Percentiles rank a stretch among this genome's conserved stretches.
Conservation (phyloP, 1,139 yeast species). For the Diutina ranongensis region DNA sequence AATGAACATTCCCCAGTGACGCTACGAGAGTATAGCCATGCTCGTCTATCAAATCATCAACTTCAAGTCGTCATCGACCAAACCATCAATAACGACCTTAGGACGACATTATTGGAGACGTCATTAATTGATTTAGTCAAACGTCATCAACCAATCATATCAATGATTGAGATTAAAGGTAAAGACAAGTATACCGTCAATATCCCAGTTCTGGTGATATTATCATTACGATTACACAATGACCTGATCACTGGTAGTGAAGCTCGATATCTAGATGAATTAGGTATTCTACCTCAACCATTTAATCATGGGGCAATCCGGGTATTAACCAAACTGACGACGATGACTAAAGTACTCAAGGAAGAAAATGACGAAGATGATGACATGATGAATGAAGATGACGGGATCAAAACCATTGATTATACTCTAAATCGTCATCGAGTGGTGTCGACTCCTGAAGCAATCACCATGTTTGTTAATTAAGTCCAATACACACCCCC, state of each 20-base stretch:
- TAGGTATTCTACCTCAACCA: background rate
- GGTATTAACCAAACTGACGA: background rate
- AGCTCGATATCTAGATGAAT: background rate
- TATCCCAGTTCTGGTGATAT: background rate
- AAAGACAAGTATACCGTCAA: background rate
- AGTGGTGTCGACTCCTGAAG: background rate
- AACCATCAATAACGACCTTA: background rate
- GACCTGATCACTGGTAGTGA: background rate
- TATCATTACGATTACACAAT: background rate
- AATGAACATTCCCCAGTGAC: conserved; percentile 4
- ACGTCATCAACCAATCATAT: background rate
- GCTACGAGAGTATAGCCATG: background rate
- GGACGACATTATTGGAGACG: background rate
- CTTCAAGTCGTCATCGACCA: background rate
- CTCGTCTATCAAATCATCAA: background rate
- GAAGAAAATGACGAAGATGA: background rate
- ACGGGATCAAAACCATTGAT: background rate
- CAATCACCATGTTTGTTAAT: background rate
- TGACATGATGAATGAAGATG: no score
- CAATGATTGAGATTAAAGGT: background rate
- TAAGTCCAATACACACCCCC: background rate
- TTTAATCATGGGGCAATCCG: background rate
- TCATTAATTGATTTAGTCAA: background rate
- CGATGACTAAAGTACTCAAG: background rate
- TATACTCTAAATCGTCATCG: background rate